A percentile compares a stretch with the other conserved stretches of the same genome.
These are phyloP conservation scores for Diaporthe helianthi DNA, from an alignment of 2,329 filamentous ascomycete genomes.

Conservation along the genomic window DNA sequence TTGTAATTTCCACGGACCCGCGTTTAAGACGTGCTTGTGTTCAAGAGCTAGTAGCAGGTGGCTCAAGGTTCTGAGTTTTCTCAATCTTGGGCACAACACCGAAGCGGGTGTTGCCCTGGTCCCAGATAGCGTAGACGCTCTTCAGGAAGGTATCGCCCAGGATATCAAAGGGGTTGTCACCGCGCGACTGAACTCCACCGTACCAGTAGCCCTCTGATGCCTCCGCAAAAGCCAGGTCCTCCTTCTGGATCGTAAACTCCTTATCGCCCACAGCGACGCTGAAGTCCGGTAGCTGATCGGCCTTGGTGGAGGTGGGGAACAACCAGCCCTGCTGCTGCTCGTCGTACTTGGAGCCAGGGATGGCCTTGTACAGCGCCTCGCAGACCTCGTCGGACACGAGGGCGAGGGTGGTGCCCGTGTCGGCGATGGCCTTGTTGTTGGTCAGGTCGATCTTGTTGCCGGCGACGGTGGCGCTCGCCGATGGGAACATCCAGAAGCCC, in stretches of 20 bases:
- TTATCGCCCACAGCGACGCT: constrained; percentile 69
- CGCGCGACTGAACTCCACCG: constrained; percentile 71
- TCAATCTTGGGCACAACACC: constrained; percentile 64
- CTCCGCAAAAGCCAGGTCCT: constrained; percentile 34
- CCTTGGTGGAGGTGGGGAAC: constrained; percentile 61
- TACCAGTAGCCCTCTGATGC: constrained; percentile 61
- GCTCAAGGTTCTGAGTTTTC: constrained; percentile 44
- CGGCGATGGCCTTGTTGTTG: constrained; percentile 71
- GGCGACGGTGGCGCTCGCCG: constrained; percentile 62
- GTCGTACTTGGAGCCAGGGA: constrained; percentile 67
- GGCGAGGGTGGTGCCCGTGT: constrained; percentile 74
- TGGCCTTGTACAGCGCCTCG: constrained; percentile 67
- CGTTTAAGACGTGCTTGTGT: not conserved
- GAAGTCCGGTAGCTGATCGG: constrained; percentile 64
- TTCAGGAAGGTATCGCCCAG: constrained; percentile 70
- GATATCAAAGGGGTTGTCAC: constrained; percentile 66
- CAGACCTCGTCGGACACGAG: constrained; percentile 68
- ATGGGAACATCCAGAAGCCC: constrained; percentile 74
- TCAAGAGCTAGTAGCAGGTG: constrained; percentile 31
- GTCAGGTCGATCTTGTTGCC: constrained; percentile 57
- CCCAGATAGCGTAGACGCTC: constrained; percentile 71
- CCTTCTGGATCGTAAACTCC: constrained; percentile 65
- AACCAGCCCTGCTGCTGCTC: constrained; percentile 66
- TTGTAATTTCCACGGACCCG: not conserved
- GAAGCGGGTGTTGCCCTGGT: constrained; percentile 66